Conservation (phyloP, 2,329 filamentous ascomycete species). For the Chaetomiaceae sp. region DNA sequence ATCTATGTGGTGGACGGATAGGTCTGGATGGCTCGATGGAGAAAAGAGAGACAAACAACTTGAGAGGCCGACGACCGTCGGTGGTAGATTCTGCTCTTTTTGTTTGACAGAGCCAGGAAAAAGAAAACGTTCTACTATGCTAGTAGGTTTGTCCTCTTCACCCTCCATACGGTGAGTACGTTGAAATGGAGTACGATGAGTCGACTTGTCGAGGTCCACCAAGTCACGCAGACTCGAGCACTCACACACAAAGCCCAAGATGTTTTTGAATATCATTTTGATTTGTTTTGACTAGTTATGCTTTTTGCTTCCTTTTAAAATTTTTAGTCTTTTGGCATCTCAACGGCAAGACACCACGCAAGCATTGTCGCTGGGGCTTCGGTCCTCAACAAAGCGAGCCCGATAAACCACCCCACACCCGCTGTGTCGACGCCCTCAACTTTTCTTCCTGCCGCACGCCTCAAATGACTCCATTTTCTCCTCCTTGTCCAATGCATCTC, state of each 20-base stretch:
- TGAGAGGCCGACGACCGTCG: too few relatives aligned
- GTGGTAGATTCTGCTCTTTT: too few relatives aligned
- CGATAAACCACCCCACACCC: not conserved
- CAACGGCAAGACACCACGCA: not conserved
- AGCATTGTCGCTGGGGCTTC: not conserved
- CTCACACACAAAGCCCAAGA: not conserved
- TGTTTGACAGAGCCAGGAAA: too few relatives aligned
- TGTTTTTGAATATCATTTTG: conserved; percentile 13
- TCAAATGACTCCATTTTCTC: not conserved
- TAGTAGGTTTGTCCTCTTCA: too few relatives aligned
- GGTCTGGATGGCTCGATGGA: too few relatives aligned
- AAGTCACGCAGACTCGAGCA: not conserved
- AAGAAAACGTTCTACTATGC: too few relatives aligned
- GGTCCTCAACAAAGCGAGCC: too few relatives aligned
- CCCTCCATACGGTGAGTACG: too few relatives aligned
- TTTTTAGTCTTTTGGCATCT: conserved; percentile 12
- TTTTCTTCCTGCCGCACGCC: not conserved
- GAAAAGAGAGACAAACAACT: too few relatives aligned
- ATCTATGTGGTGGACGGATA: too few relatives aligned
- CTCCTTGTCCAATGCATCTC: not conserved
- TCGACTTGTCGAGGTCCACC: too few relatives aligned
- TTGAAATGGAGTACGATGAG: too few relatives aligned
- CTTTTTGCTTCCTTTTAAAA: conserved; percentile 15
- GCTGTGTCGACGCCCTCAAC: not conserved
- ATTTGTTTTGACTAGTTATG: conserved; percentile 17